Conservation (phyloP, 2,329 filamentous ascomycete genomes). For the Pseudopithomyces chartarum region DNA sequence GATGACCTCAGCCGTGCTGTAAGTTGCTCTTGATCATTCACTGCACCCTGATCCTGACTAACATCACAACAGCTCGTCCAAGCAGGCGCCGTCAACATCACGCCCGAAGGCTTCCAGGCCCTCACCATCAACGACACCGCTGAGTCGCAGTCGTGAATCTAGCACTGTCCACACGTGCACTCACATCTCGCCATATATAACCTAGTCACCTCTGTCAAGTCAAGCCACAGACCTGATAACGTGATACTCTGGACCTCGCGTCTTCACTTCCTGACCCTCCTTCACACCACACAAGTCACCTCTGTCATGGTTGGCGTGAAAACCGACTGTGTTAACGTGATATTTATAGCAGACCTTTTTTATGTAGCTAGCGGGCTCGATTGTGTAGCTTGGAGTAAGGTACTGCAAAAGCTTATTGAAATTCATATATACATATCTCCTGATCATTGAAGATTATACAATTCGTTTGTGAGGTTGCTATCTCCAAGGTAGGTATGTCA, state of each 20-base stretch:
- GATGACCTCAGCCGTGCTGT: conserved; percentile 91
- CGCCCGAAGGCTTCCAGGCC: conserved; percentile 80
- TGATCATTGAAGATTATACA: too few species aligned
- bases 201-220: conserved; percentile 44
- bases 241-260: conserved; percentile 32
- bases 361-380: not conserved
- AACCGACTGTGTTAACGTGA: conserved; percentile 41
- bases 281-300: conserved; percentile 41
- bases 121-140: conserved; percentile 16
- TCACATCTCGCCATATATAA: conserved; percentile 3
- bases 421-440: too few species aligned
- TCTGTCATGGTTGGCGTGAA: conserved; percentile 31
- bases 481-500: too few species aligned
- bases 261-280: conserved; percentile 35
- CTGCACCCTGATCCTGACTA: conserved; percentile 8
- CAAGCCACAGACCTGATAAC: conserved; percentile 32
- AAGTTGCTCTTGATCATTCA: conserved; percentile 62
- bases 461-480: too few species aligned
- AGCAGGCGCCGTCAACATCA: conserved; percentile 89
- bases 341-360: conserved; percentile 16
- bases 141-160: conserved; percentile 9
- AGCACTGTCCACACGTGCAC: not conserved
- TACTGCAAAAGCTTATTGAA: not conserved
- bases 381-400: conserved; percentile 4
- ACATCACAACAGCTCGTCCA: conserved; percentile 69